Conservation (phyloP, 2,329 filamentous ascomycete genomes). For the Gaeumannomyces sp. region DNA sequence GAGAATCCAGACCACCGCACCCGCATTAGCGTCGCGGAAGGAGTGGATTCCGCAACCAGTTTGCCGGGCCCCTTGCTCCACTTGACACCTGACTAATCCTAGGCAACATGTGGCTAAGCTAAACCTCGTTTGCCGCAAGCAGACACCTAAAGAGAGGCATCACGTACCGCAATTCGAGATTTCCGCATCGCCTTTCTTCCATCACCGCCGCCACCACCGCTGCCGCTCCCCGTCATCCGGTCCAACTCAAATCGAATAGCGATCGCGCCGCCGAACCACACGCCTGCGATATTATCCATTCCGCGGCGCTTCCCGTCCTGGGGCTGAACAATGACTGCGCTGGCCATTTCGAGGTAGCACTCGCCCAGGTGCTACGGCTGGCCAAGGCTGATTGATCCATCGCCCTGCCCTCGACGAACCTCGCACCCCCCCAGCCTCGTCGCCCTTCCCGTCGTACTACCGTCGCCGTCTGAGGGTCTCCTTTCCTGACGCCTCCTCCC, state of each 20-base stretch:
- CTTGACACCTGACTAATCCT: not conserved
- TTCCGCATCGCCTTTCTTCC: not conserved
- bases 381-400: not conserved
- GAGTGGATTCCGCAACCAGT: not conserved
- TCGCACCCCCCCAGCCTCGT: not conserved
- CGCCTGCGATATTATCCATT: not conserved
- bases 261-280: not conserved
- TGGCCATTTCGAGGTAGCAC: slow-evolving; percentile 9
- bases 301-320: not conserved
- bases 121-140: not conserved
- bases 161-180: not conserved
- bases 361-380: slow-evolving; percentile 5
- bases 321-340: slow-evolving; percentile 7
- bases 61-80: not conserved
- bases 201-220: not conserved
- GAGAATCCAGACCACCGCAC: no score
- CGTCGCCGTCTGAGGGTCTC: not conserved
- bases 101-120: not conserved
- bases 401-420: not conserved
- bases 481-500: no score
- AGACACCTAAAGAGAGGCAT: not conserved
- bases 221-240: not conserved
- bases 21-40: not conserved
- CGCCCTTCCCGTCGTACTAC: not conserved
- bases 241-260: not conserved